Conservation (phyloP, 1,139 yeast genomes). For the Kurtzmaniella natalensis region DNA sequence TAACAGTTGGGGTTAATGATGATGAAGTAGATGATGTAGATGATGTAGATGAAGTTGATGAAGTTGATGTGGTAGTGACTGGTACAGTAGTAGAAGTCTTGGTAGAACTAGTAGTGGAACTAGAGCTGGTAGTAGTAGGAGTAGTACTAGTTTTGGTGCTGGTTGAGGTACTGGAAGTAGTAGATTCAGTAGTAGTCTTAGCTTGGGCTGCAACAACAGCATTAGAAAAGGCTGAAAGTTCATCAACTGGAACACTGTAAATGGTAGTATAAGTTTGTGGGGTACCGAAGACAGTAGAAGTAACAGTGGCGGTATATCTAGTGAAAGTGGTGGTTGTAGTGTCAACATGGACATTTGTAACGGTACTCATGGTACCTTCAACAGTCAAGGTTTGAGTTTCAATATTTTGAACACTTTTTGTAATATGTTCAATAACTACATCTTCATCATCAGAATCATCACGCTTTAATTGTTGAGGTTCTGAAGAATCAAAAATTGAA, state of each 20-base stretch:
- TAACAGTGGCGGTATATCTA: slow-evolving; percentile 43
- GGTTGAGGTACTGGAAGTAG: slow-evolving; percentile 8
- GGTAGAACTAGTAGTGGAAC: slow-evolving; percentile 7
- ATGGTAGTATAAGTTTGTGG: slow-evolving; percentile 38
- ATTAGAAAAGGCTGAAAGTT: slow-evolving; percentile 4
- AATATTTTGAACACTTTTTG: slow-evolving; percentile 32
- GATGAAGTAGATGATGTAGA: slow-evolving; percentile 6
- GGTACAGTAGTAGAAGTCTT: slow-evolving; percentile 6
- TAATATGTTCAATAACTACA: slow-evolving; percentile 31
- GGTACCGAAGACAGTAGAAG: slow-evolving; percentile 39
- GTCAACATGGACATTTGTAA: slow-evolving; percentile 25
- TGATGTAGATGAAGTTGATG: slow-evolving; percentile 6
- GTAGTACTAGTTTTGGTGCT: slow-evolving; percentile 10
- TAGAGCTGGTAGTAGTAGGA: slow-evolving; percentile 8
- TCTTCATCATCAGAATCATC: slow-evolving; percentile 21
- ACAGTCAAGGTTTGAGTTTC: slow-evolving; percentile 33
- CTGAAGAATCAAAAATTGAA: slow-evolving; percentile 16
- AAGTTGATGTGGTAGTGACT: slow-evolving; percentile 5
- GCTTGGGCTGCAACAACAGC: slow-evolving; percentile 9
- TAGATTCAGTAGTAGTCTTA: slow-evolving; percentile 10
- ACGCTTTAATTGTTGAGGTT: slow-evolving; percentile 11
- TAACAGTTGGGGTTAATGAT: slow-evolving; percentile 8
- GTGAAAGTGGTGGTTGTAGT: slow-evolving; percentile 38
- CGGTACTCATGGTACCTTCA: slow-evolving; percentile 26
- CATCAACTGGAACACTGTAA: slow-evolving; percentile 30